Evolutionary conservation across 2,329 filamentous ascomycete species (phyloP), one percentile per base, ranked within the genome.

Genomic region (Ceratocystis variospora): DNA sequence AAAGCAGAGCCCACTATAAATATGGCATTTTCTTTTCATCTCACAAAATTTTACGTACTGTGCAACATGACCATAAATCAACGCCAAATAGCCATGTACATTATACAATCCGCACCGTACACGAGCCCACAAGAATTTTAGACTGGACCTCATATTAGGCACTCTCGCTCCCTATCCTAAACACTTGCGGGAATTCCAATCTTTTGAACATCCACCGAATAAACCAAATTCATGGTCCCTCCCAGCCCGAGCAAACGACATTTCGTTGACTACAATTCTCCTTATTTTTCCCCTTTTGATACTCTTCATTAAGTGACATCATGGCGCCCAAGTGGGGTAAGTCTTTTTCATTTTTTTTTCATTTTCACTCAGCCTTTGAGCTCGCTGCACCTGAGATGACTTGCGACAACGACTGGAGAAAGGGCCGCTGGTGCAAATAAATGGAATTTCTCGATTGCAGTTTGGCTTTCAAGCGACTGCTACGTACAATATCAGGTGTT

Each of bases 251-350:
- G 37, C 8, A 48, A 45, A 45, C 25, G 15, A 28, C 53, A 10
- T 12, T 19, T 6, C 46, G 41, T 22, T 44, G 41, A 41, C 7
- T 1, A 17, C 8, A 46, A 2, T 48, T 57, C 25, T 66, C 50
- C 3, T 48, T 46, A 53, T 55, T 63, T 31, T 62, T 31, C 28
- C 41, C 45, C 48, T 31, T 41, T 63, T 44, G 33, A 53, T 57
- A 37, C 46, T 37, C n/a, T 22, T 31, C 3, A 62, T 19, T 45
- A 62, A 50, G 70, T 71, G 72, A 74, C 72, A 78, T 73, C 73
- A 78, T 78, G 77, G 74, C 77, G 73, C 73, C 76, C 67, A 75
- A 73, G 73, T 78, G 76, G 76, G 76, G 76, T 78, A 75, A 73
- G 76, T 74, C 31, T 33, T 45, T 25, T 25, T 25, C 22, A 25